Evolutionary conservation across 2,329 filamentous ascomycete genomes (phyloP).

Genomic region (Didymella exigua): DNA sequence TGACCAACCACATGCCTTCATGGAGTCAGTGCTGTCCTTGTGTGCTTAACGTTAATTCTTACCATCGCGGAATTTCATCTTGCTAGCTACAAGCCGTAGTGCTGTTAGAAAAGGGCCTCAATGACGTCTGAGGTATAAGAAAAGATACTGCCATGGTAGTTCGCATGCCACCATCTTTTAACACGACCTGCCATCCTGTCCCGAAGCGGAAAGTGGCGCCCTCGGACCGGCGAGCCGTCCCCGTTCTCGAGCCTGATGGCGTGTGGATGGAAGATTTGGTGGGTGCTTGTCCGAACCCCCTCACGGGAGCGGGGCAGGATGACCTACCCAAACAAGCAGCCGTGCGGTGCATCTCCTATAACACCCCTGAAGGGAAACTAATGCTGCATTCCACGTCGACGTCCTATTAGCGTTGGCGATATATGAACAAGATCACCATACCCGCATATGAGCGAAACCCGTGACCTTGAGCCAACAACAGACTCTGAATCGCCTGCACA

Average conservation of each 20-base stretch:
- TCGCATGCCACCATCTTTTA: slow-evolving; percentile 7
- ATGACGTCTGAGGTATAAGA: slow-evolving; percentile 7
- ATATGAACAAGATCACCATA: too few species aligned
- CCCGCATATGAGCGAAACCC: too few species aligned
- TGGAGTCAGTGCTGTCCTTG: slow-evolving; percentile 13
- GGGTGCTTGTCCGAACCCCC: slow-evolving; percentile 23
- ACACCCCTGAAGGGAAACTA: background rate
- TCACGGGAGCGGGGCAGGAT: slow-evolving; percentile 15
- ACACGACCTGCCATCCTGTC: background rate
- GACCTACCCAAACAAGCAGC: slow-evolving; percentile 5
- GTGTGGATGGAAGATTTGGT: slow-evolving; percentile 35
- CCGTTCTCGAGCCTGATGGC: slow-evolving; percentile 12
- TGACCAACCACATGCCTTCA: slow-evolving; percentile 67
- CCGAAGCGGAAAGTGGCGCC: slow-evolving; percentile 1
- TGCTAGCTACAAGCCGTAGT: slow-evolving; percentile 9
- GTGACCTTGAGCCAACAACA: too few species aligned
- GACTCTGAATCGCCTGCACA: too few species aligned
- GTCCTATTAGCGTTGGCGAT: too few species aligned
- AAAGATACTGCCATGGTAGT: background rate
- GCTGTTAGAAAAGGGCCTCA: background rate
- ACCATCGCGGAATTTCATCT: slow-evolving; percentile 68
- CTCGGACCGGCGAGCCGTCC: slow-evolving; percentile 30
- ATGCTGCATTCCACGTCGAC: background rate
- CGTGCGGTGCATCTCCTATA: background rate
- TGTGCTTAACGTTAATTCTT: slow-evolving; percentile 8